A percentile compares a stretch with the other conserved stretches of the same genome.
phyloP scores from a whole-genome alignment of 345 rosid species.

The Hibiscus mutabilis region DNA sequence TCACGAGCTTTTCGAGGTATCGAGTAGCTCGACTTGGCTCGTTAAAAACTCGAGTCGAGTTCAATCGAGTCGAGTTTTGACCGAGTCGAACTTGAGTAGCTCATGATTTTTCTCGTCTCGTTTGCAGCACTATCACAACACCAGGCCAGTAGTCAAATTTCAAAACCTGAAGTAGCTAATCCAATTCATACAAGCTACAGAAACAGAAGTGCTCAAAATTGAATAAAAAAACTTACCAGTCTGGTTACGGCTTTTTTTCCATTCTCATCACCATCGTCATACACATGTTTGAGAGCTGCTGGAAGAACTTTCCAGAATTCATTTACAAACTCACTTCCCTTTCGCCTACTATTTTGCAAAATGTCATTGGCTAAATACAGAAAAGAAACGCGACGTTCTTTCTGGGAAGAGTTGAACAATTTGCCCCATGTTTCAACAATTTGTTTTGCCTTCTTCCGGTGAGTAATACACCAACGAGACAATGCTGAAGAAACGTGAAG shows the following conservation, averaged over 20 bases:
- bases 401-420: slow-evolving; percentile 57
- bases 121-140: no score
- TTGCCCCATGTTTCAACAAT: slow-evolving; percentile 72
- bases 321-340: slow-evolving; percentile 72
- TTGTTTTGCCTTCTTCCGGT: slow-evolving; percentile 65
- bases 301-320: slow-evolving; percentile 83
- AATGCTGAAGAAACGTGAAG: slow-evolving; percentile 41
- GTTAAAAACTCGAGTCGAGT: no score
- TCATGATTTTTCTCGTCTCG: no score
- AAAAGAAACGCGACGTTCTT: slow-evolving; percentile 55
- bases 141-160: neutral
- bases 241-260: slow-evolving; percentile 55
- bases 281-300: slow-evolving; percentile 42
- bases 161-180: neutral
- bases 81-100: no score
- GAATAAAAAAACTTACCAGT: slow-evolving; percentile 33
- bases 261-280: slow-evolving; percentile 45
- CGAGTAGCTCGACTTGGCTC: no score
- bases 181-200: neutral
- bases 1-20: no score
- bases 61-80: no score
- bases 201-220: neutral
- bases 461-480: slow-evolving; percentile 64
- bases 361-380: slow-evolving; percentile 73
- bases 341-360: slow-evolving; percentile 65